A percentile compares a stretch with the other conserved stretches of the same genome.
Conservation (phyloP, 2,329 filamentous ascomycete genomes). For the Epichloe sp. region DNA sequence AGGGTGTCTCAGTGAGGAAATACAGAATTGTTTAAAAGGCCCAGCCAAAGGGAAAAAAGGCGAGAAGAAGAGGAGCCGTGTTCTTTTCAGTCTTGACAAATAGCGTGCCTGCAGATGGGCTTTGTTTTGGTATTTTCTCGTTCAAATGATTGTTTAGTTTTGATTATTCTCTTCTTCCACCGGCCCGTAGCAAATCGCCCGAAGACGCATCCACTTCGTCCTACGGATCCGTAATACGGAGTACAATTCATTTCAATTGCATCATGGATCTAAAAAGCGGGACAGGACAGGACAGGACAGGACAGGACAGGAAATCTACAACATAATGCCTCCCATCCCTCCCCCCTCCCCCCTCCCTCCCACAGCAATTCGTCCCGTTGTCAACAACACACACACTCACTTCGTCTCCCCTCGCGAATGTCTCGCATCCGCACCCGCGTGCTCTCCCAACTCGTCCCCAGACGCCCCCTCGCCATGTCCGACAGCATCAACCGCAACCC, state of each 20-base stretch:
- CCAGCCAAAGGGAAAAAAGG: not conserved
- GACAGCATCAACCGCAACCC: slow-evolving; percentile 42
- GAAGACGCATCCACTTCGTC: not conserved
- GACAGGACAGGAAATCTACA: not conserved
- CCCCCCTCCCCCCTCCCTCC: not conserved
- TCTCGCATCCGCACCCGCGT: not conserved
- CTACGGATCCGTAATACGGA: too few species aligned
- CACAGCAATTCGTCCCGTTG: not conserved
- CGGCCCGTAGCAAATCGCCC: not conserved
- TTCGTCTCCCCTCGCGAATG: not conserved
- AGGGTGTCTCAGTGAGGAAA: not conserved
- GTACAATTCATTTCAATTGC: not conserved
- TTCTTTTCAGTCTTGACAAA: not conserved
- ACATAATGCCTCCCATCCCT: not conserved
- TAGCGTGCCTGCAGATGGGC: not conserved
- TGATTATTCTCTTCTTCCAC: not conserved
- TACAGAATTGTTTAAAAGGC: not conserved
- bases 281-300: not conserved
- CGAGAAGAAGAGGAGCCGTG: not conserved
- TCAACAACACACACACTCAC: not conserved
- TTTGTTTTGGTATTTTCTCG: not conserved
- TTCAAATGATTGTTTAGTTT: not conserved
- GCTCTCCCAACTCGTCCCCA: not conserved
- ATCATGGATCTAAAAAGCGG: not conserved
- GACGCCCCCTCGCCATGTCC: slow-evolving; percentile 11